phyloP scores from a whole-genome alignment of 2,329 filamentous ascomycete species.

The Cordyceps sp. region DNA sequence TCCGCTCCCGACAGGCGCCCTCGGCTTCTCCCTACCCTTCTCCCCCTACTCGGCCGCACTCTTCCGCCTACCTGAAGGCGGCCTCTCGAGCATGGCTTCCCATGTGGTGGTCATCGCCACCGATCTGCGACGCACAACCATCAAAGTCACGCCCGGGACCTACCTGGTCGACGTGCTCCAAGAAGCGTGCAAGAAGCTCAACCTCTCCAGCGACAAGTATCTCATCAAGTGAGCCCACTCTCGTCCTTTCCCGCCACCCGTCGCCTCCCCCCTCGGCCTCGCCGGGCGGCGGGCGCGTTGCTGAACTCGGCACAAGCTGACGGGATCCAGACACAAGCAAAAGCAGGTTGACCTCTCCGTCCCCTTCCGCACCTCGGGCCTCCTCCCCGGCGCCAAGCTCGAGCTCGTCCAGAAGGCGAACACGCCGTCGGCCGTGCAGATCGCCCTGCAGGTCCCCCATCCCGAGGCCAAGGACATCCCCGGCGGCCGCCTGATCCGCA shows the following conservation, averaged over 20 bases:
- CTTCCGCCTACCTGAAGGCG: too few relatives aligned
- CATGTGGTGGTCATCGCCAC: conserved; percentile 80
- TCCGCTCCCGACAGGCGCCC: too few relatives aligned
- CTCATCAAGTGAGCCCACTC: conserved; percentile 51
- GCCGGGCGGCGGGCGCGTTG: too few relatives aligned
- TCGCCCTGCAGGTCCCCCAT: conserved; percentile 73
- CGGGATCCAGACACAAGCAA: conserved; percentile 57
- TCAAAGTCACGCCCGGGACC: conserved; percentile 72
- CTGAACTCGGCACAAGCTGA: not conserved
- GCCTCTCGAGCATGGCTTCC: conserved; percentile 79
- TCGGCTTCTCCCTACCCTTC: too few relatives aligned
- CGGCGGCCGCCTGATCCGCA: conserved; percentile 58
- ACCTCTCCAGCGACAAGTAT: conserved; percentile 55
- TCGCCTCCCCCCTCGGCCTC: not conserved
- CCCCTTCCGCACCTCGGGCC: conserved; percentile 67
- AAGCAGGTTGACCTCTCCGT: conserved; percentile 75
- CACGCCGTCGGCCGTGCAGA: conserved; percentile 69
- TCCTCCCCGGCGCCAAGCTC: conserved; percentile 74
- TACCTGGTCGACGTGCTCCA: conserved; percentile 73
- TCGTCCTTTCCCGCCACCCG: not conserved
- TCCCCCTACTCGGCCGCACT: not conserved
- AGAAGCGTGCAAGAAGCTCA: conserved; percentile 75
- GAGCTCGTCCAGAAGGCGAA: conserved; percentile 80
- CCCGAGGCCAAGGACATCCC: conserved; percentile 47
- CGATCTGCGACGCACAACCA: conserved; percentile 55